Percentiles rank a stretch among this genome's conserved stretches.
Conservation (phyloP, 139 green algal species). For the Diplosphaera chodatii region DNA sequence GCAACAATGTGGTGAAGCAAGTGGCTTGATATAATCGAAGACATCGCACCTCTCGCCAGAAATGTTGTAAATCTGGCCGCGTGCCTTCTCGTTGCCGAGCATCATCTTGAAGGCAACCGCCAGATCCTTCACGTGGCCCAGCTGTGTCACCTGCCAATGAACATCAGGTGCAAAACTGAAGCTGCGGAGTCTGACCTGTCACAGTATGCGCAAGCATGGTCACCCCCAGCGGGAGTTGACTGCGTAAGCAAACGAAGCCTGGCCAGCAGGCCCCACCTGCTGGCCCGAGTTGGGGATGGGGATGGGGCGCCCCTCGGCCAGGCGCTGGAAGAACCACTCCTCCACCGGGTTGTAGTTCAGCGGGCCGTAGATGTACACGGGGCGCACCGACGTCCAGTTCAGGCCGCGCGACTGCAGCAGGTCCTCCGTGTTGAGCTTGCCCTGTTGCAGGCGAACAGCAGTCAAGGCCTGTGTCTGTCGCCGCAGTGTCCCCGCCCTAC, state of each 20-base stretch:
- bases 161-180: too few relatives aligned
- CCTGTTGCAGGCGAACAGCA: constrained; percentile 32
- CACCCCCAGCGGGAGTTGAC: too few relatives aligned
- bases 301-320: constrained; percentile 85
- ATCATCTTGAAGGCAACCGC: constrained; percentile 74
- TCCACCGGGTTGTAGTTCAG: constrained; percentile 99
- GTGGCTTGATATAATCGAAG: too few relatives aligned
- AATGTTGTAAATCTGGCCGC: constrained; percentile 71
- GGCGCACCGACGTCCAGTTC: constrained; percentile 83
- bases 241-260: too few relatives aligned
- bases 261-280: constrained; percentile 75
- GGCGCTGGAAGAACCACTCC: constrained; percentile 83
- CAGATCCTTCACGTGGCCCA: constrained; percentile 88
- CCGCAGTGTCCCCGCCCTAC: too few relatives aligned
- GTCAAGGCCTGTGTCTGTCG: neutral
- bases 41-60: constrained; percentile 40
- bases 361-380: constrained; percentile 97
- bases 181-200: too few relatives aligned
- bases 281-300: constrained; percentile 76
- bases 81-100: constrained; percentile 73
- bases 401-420: constrained; percentile 67
- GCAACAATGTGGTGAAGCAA: too few relatives aligned
- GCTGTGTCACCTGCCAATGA: constrained; percentile 59
- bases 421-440: constrained; percentile 93
- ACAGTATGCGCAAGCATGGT: too few relatives aligned